Evolutionary conservation across 2,329 filamentous ascomycete species (phyloP), one percentile per base, ranked within the genome.

Genomic region (Calcarisporium arbuscula): DNA sequence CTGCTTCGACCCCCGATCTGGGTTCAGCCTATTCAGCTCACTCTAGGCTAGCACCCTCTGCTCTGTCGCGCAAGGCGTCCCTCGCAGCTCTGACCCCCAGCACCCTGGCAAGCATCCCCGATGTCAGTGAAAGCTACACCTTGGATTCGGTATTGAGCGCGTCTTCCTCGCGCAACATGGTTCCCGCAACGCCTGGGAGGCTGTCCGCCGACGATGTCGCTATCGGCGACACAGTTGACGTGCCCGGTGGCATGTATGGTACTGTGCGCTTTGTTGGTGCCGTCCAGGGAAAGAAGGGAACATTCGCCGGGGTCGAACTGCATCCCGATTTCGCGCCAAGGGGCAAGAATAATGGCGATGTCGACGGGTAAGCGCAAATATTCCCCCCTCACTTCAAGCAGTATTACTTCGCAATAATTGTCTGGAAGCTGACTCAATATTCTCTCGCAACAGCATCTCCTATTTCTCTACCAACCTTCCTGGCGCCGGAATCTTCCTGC

Each of bases 341-440:
- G 54, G 92, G 92, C 21, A 98, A 98, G 70, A 98, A 98, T 55
- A 94, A 77, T 51, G 92, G 92, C 44, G 89, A 95, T 58, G 92
- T 96, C 35, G 90, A 96, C 48, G 92, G 90, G 85, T 90, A 71
- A 61, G 77, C 22, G 25, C 22, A 32, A 11, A 15, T 2, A 8
- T 15, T 25, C 28, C 17, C 30, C 30, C 18, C 21, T 11, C 20
- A 17, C 28, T 19, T 14, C 8, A 10, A 10, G 12, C 15, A n/a
- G n/a, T n/a, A n/a, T n/a, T n/a, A n/a, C n/a, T n/a, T n/a, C n/a
- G n/a, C 11, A n/a, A 33, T 33, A 19, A 11, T 30, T 38, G 18
- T 17, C 12, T n/a, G 14, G 18, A 32, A 29, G 28, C 43, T 46
- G 39, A 48, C 29, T 15, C 39, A 19, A 10, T 12, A 17, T 26